Evolutionary conservation across 345 rosid species (phyloP).

Genomic region (Pugionium dolabratum): DNA sequence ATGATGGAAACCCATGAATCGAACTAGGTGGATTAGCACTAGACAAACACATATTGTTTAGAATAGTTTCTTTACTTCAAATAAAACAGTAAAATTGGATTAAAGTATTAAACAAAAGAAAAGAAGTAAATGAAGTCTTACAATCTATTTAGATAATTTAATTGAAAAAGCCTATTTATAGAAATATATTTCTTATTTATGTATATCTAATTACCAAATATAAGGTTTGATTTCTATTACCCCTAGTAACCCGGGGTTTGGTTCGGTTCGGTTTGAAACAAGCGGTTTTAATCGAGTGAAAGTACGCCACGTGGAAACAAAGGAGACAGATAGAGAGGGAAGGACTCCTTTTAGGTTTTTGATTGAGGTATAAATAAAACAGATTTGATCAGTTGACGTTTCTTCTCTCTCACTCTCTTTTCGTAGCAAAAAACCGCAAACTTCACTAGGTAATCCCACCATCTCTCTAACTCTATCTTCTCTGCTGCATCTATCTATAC

Average conservation of each 20-base stretch:
- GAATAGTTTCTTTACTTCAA: background rate
- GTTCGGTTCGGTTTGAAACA: conserved; percentile 7
- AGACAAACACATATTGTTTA: background rate
- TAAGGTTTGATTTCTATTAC: background rate
- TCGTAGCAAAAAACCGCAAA: conserved; percentile 28
- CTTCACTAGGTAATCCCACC: conserved; percentile 31
- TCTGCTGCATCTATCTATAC: too few relatives aligned
- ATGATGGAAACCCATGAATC: background rate
- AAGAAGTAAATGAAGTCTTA: background rate
- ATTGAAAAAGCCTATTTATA: conserved; percentile 10
- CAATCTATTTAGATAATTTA: background rate
- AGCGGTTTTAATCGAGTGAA: conserved; percentile 12
- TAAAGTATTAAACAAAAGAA: background rate
- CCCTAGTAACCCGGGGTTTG: conserved; percentile 33
- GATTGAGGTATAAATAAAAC: conserved; percentile 27
- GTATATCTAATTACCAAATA: background rate
- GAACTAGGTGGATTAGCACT: background rate
- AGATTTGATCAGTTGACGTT: conserved; percentile 32
- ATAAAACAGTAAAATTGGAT: background rate
- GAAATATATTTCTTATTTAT: background rate
- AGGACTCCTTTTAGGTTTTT: conserved; percentile 42
- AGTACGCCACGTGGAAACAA: conserved; percentile 23
- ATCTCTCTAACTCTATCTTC: background rate
- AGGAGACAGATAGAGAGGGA: conserved; percentile 42
- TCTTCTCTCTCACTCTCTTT: conserved; percentile 31